Evolutionary conservation across 2,329 filamentous ascomycete species (phyloP).

Genomic region (Xylogone sp.): DNA sequence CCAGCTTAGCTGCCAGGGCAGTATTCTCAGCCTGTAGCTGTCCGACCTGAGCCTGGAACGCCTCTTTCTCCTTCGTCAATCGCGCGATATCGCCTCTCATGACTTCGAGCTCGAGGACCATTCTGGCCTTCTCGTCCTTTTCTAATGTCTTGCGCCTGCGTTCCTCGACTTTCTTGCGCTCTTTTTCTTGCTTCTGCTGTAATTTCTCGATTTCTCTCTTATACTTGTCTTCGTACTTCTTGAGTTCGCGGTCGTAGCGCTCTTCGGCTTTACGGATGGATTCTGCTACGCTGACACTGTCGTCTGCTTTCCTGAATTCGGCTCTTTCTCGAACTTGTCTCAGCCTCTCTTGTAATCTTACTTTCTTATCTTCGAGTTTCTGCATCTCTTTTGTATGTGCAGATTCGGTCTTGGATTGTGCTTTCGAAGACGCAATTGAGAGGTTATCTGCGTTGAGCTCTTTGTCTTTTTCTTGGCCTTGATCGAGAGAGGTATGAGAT

Average conservation of each 20-base stretch:
- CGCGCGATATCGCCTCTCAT: conserved; percentile 50
- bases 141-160: conserved; percentile 47
- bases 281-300: conserved; percentile 46
- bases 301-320: conserved; percentile 37
- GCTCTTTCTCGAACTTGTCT: conserved; percentile 47
- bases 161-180: conserved; percentile 56
- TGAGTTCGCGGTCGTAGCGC: conserved; percentile 59
- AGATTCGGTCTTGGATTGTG: conserved; percentile 22
- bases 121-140: conserved; percentile 46
- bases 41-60: conserved; percentile 51
- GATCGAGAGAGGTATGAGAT: conserved; percentile 11
- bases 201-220: conserved; percentile 60
- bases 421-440: conserved; percentile 35
- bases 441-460: conserved; percentile 18
- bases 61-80: conserved; percentile 50
- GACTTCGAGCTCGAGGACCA: conserved; percentile 50
- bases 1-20: conserved; percentile 49
- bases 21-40: conserved; percentile 59
- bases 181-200: conserved; percentile 58
- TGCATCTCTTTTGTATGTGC: conserved; percentile 60
- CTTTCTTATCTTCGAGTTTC: conserved; percentile 57
- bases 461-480: conserved; percentile 14
- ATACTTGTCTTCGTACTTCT: conserved; percentile 65
- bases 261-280: conserved; percentile 55
- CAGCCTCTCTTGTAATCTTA: conserved; percentile 60